Conservation (phyloP, 1,284 basidiomycete genomes). For the Trichosporon sp. region DNA sequence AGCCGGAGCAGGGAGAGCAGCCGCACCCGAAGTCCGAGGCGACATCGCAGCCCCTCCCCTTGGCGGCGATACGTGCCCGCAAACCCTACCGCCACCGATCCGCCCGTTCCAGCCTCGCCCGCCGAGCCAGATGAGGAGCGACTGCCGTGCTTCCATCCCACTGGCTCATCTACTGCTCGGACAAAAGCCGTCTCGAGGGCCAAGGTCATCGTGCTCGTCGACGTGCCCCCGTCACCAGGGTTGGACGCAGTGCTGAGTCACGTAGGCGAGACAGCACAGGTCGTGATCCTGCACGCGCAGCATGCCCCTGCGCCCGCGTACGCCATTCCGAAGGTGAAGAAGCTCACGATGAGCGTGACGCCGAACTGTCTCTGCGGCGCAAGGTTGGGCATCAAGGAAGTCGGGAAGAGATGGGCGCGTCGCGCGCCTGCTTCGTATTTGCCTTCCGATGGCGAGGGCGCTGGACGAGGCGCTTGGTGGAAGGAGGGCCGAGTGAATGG, state of each 20-base stretch:
- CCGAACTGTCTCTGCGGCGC: not conserved
- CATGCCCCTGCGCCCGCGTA: not conserved
- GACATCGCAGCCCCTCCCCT: not conserved
- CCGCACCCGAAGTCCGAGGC: not conserved
- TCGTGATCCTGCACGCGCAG: not conserved
- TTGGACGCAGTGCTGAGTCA: not conserved
- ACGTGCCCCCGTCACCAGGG: not conserved
- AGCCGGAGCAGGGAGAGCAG: not conserved
- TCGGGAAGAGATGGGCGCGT: not conserved
- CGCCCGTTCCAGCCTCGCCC: not conserved
- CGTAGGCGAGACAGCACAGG: not conserved
- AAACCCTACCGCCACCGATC: not conserved
- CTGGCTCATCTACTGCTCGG: not conserved
- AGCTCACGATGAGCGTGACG: constrained; percentile 5
- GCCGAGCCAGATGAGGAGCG: not conserved
- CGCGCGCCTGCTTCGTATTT: not conserved
- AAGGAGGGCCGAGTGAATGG: not conserved
- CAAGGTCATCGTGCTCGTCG: not conserved
- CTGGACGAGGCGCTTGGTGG: not conserved
- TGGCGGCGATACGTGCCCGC: not conserved
- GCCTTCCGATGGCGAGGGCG: too few species aligned
- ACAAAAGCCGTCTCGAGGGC: not conserved
- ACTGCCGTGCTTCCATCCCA: not conserved
- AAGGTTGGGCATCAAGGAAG: not conserved
- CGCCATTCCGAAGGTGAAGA: not conserved